Percentiles rank a stretch among this genome's conserved stretches.
Evolutionary conservation across 331 rosid genomes (phyloP).

Genomic region (Erythrophleum ivorense): DNA sequence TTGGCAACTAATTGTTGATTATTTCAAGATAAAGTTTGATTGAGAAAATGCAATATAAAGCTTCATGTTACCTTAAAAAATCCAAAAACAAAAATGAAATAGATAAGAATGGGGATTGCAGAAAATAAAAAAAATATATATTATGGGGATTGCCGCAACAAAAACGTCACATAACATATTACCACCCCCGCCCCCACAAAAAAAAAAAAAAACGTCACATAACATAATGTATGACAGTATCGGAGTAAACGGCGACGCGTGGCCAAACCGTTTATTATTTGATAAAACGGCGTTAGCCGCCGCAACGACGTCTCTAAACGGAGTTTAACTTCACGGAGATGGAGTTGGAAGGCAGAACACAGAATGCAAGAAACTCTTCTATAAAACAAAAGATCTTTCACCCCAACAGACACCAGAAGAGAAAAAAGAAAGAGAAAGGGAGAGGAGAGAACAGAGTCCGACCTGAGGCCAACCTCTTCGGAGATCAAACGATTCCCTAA

Average conservation of each 20-base stretch:
- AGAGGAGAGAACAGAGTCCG: conserved; percentile 50
- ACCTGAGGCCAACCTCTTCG: conserved; percentile 40
- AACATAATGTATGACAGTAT: neutral
- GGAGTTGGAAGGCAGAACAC: conserved; percentile 20
- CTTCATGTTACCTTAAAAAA: neutral
- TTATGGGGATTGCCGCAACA: conserved; percentile 19
- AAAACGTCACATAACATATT: neutral
- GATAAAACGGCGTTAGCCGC: conserved; percentile 64
- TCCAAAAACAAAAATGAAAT: neutral
- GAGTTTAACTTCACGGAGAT: conserved; percentile 59
- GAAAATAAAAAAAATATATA: neutral
- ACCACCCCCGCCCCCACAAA: no score
- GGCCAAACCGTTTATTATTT: conserved; percentile 40
- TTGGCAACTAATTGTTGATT: no score
- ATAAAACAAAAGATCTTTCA: conserved; percentile 59
- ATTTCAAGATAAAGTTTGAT: no score
- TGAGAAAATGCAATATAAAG: neutral
- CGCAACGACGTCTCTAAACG: conserved; percentile 76
- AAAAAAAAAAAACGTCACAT: no score
- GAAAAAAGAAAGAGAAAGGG: neutral
- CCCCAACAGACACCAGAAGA: conserved; percentile 37
- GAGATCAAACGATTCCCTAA: conserved; percentile 19
- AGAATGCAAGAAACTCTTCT: conserved; percentile 42
- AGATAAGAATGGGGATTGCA: conserved; percentile 1
- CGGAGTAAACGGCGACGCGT: conserved; percentile 45